Percentiles rank a stretch among this genome's conserved stretches.
Evolutionary conservation across 495 filamentous ascomycete species (phyloP).

Genomic region (Pyrenopolyporus hunteri): DNA sequence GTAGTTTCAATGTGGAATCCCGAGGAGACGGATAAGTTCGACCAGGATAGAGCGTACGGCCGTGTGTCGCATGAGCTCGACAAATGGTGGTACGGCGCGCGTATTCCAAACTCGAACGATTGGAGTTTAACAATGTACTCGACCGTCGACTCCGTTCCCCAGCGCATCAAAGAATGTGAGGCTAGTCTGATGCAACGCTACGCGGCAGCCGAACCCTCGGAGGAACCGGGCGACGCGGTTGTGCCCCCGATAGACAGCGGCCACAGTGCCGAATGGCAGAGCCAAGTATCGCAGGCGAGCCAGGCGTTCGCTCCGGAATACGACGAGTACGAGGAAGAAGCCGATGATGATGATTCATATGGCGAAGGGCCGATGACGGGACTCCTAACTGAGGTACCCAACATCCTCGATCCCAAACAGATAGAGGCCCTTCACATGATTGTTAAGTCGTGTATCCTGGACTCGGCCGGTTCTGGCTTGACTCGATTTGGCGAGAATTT

Average conservation of each 20-base stretch:
- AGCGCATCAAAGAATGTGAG: constrained; percentile 56
- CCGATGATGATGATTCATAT: constrained; percentile 80
- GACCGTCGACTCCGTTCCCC: constrained; percentile 57
- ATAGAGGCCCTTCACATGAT: constrained; percentile 96
- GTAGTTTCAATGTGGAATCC: constrained; percentile 50
- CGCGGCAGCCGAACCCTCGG: constrained; percentile 49
- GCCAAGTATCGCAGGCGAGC: constrained; percentile 50
- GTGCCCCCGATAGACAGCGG: constrained; percentile 56
- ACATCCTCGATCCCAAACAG: constrained; percentile 88
- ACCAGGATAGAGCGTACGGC: constrained; percentile 58
- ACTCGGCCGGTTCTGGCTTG: constrained; percentile 62
- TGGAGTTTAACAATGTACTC: constrained; percentile 59
- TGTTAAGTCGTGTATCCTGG: constrained; percentile 85
- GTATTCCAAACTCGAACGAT: constrained; percentile 58
- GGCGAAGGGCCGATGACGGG: constrained; percentile 85
- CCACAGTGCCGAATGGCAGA: constrained; percentile 56
- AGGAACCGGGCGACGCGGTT: constrained; percentile 41
- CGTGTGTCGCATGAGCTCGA: constrained; percentile 63
- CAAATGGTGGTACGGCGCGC: constrained; percentile 61
- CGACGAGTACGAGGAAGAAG: constrained; percentile 70
- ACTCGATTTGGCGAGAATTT: constrained; percentile 70
- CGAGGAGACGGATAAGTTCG: constrained; percentile 54
- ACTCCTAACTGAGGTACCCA: constrained; percentile 88
- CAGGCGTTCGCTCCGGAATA: constrained; percentile 51
- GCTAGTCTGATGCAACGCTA: constrained; percentile 55